Evolutionary conservation across 1,284 basidiomycete genomes (phyloP), one percentile per base, ranked within the genome.

Genomic region (Tilletia caries): DNA sequence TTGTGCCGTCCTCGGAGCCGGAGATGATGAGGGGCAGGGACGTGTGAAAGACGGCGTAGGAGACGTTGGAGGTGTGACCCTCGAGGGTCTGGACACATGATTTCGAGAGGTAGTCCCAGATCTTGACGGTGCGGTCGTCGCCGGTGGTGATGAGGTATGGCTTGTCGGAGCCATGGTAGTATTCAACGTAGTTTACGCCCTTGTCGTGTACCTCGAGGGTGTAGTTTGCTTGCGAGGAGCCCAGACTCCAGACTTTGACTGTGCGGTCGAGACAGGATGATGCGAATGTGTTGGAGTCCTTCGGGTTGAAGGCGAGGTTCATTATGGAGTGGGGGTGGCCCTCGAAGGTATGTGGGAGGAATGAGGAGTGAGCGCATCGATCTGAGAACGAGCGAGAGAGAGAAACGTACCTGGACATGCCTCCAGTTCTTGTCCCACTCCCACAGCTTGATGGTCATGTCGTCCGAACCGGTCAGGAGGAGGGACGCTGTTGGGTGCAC

Each of bases 401-500:
- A 20, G 18, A 29, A 3, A 80, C 89, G 71, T 72, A 92, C 92
- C 88, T 97, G 93, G 68, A 95, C 90, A 82, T 92, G 93, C 83
- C 94, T 91, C 96, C 95, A 98, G 74, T 91, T 89, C 87, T 98
- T 96, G 74, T 99, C 96, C 96, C 96, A 98, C 84, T 98, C 95
- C 96, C 96, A 99, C 76, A 95, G 92, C 85, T 95, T 96, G 87
- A 99, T 95, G 34, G 94, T 95, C 95, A 98, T 98, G 84, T 99
- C 96, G 83, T 99, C 96, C 80, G 91, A 93, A 33, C 95, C 96
- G 0, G 96, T 98, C 60, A 99, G 86, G 18, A 98, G 92, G 73
- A 98, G 90, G 82, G 90, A 90, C 70, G 92, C 89, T 0, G 91
- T 92, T 1, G 96, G 95, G 81, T 98, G 96, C 0, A 98, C 95